A percentile compares a stretch with the other conserved stretches of the same genome.
Evolutionary conservation across 2,329 filamentous ascomycete species (phyloP).

Genomic region (Aureobasidium sp.): DNA sequence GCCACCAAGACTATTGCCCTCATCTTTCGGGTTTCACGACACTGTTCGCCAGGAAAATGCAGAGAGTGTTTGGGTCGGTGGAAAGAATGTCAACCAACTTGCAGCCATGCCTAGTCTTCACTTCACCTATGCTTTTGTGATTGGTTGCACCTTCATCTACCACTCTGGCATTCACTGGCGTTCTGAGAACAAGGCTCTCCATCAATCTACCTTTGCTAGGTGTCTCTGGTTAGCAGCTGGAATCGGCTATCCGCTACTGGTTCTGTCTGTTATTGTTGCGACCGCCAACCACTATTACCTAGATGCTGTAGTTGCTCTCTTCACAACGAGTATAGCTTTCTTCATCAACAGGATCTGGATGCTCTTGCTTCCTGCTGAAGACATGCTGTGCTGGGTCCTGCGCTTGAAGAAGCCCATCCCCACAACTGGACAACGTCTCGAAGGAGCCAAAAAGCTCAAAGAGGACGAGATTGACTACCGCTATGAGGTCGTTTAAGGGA

Average conservation of each 20-base stretch:
- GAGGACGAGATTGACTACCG: slow-evolving; percentile 1
- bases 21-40: slow-evolving; percentile 37
- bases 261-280: slow-evolving; percentile 48
- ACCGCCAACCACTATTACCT: slow-evolving; percentile 58
- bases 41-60: slow-evolving; percentile 40
- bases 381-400: slow-evolving; percentile 42
- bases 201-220: slow-evolving; percentile 20
- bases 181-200: slow-evolving; percentile 23
- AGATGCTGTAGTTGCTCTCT: slow-evolving; percentile 46
- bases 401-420: slow-evolving; percentile 49
- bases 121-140: slow-evolving; percentile 47
- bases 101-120: slow-evolving; percentile 45
- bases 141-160: slow-evolving; percentile 44
- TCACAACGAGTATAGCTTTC: slow-evolving; percentile 44
- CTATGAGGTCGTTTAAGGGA: slow-evolving; percentile 7
- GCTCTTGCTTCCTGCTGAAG: slow-evolving; percentile 46
- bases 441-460: not conserved
- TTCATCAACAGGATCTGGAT: slow-evolving; percentile 45
- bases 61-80: slow-evolving; percentile 39
- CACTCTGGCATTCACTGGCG: slow-evolving; percentile 36
- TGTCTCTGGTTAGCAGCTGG: slow-evolving; percentile 29
- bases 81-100: slow-evolving; percentile 38
- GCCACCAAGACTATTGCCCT: slow-evolving; percentile 41
- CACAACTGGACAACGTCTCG: slow-evolving; percentile 44
- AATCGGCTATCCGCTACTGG: slow-evolving; percentile 40